These are phyloP conservation scores for Scortechinia acanthostroma DNA, from an alignment of 2,329 filamentous ascomycete species.

Conservation along the genomic window DNA sequence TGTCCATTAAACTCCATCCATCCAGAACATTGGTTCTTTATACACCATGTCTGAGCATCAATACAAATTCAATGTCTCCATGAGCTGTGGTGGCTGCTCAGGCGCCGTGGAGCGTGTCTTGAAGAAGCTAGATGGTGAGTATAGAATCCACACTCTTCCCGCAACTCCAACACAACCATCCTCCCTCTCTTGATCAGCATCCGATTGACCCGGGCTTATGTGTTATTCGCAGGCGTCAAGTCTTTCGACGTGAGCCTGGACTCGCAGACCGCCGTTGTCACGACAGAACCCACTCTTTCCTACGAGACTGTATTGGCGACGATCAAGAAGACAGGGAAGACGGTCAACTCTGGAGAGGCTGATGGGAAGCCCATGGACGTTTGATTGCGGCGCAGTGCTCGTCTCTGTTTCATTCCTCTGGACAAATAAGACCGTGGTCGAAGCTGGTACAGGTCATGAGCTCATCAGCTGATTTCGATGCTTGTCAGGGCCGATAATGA, in stretches of 20 bases:
- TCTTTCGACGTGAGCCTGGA: neutral
- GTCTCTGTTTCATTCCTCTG: no score
- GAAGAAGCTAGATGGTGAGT: slow-evolving; percentile 2
- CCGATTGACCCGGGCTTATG: no score
- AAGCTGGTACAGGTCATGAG: no score
- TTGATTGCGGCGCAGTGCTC: neutral
- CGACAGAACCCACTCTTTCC: neutral
- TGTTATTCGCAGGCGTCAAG: neutral
- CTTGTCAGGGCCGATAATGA: no score
- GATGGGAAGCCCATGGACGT: neutral
- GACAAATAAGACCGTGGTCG: no score
- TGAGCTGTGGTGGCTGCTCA: slow-evolving; percentile 2
- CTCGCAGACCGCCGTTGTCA: neutral
- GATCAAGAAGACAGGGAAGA: slow-evolving; percentile 2
- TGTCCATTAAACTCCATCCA: no score
- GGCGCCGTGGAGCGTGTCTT: slow-evolving; percentile 1
- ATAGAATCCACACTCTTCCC: neutral
- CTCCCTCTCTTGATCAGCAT: no score
- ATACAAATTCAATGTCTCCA: slow-evolving; percentile 2
- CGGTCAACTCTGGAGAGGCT: neutral
- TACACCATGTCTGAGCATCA: neutral
- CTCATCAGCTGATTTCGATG: no score
- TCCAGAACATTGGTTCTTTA: no score
- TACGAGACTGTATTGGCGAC: neutral
- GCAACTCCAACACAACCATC: no score